Base-by-base conservation (phyloP, 176 grass and related monocot species). In the Cymbopogon citratus region DNA sequence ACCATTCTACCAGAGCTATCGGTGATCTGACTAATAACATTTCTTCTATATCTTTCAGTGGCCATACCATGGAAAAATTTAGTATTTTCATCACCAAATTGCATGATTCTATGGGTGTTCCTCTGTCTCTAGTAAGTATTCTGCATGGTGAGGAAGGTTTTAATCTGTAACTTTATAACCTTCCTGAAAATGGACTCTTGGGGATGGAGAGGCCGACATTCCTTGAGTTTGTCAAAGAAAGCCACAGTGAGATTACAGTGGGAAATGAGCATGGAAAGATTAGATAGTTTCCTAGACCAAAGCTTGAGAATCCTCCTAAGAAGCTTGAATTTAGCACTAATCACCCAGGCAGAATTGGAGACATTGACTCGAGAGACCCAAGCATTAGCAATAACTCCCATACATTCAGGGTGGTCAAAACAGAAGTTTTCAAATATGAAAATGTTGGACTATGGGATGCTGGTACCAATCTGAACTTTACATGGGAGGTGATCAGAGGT, bases 311-410 rank as follows among this genome's bases (percentile, higher is more conserved):
- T 10, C 21, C 19, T 67, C 4, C 64, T 36, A 0, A 67, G 33
- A 0, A 16, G 6, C 2, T 67, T 67, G 1, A 36, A 38, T 5
- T 19, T 67, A 0, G 31, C n/a, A 65, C 1, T 65, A 0, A 65
- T 0, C 0, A 5, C 1, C 10, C 9, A 7, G 5, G 29, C 11
- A 34, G 3, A 10, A 1, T 26, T 38, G 0, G 1, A 0, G 1
- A 1, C 1, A 1, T 13, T 46, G 0, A 2, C 1, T 0, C 4
- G 27, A 0, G 1, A 6, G 3, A 26, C 0, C 62, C 27, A 64
- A 1, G 12, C 1, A 1, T 16, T 13, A 1, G 6, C 1, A 0
- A 64, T 5, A 0, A 2, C 14, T 0, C 7, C 27, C 0, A 33
- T 11, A 1, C 11, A 64, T 7, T 5, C 12, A 2, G 62, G 27